Conservation (phyloP, 306 rosid genomes). For the Quillaja saponaria region DNA sequence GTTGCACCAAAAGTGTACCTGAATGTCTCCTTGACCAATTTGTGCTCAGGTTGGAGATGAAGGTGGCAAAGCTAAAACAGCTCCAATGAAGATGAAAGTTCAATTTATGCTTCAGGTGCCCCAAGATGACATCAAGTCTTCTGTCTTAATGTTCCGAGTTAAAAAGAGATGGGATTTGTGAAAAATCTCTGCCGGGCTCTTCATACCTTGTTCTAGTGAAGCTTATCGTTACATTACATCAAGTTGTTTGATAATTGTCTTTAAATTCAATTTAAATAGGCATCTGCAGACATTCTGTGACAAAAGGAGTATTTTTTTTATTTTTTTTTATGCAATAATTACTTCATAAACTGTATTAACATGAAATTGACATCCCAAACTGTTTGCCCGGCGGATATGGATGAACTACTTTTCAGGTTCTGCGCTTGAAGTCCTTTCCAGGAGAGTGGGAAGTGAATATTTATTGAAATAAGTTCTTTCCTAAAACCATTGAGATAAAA, state of each 20-base stretch:
- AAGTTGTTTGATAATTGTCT: conserved; percentile 16
- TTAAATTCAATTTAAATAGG: conserved; percentile 19
- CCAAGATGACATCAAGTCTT: conserved; percentile 74
- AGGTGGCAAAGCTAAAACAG: conserved; percentile 79
- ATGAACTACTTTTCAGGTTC: too few species aligned
- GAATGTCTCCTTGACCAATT: conserved; percentile 8
- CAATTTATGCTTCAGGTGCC: conserved; percentile 99
- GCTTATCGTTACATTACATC: conserved; percentile 3
- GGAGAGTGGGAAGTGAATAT: too few species aligned
- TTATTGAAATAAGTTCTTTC: too few species aligned
- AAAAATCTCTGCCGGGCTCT: conserved; percentile 14
- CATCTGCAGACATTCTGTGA: conserved; percentile 10
- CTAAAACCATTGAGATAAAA: too few species aligned
- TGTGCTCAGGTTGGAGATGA: conserved; percentile 89
- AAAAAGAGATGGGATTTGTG: conserved; percentile 96
- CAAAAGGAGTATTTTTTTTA: too few species aligned
- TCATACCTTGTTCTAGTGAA: neutral
- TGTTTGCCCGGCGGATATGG: too few species aligned
- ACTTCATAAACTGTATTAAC: too few species aligned
- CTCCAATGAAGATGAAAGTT: conserved; percentile 93
- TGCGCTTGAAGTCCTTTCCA: too few species aligned
- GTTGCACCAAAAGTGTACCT: conserved; percentile 4
- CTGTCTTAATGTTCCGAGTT: conserved; percentile 81
- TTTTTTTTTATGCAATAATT: too few species aligned
- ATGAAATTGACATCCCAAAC: too few species aligned